Conservation (phyloP, 208 protist genomes). For the Trypanosoma boissoni region DNA sequence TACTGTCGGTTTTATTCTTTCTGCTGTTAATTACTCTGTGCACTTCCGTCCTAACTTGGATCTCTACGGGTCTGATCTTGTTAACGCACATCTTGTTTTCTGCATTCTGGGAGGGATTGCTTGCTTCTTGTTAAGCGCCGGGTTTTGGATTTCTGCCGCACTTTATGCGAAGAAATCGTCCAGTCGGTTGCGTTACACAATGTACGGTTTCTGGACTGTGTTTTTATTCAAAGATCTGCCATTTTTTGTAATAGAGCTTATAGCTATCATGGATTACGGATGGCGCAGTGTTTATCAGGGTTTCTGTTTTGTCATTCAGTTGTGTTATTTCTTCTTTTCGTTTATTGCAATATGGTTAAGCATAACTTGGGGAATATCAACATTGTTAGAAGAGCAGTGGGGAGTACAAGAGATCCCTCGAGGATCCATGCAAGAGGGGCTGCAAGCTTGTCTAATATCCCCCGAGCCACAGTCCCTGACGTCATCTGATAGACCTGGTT, state of each 20-base stretch:
- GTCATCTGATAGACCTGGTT: too few species aligned
- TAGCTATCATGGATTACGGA: conserved; percentile 31
- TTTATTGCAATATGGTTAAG: conserved; percentile 35
- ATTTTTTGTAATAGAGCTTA: conserved; percentile 42
- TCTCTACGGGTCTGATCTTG: conserved; percentile 26
- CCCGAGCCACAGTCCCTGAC: too few species aligned
- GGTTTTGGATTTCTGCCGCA: conserved; percentile 56
- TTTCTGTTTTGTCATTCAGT: conserved; percentile 44
- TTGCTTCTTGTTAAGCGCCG: conserved; percentile 46
- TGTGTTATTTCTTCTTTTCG: conserved; percentile 42
- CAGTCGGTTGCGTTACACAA: conserved; percentile 31
- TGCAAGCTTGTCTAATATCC: too few species aligned
- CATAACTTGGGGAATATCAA: conserved; percentile 44
- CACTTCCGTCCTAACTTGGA: conserved; percentile 38
- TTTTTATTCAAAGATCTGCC: conserved; percentile 56
- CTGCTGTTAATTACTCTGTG: conserved; percentile 37
- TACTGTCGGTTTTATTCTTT: conserved; percentile 31
- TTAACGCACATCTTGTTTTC: conserved; percentile 46
- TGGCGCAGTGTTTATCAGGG: conserved; percentile 36
- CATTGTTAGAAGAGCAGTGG: conserved; percentile 42
- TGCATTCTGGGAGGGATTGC: conserved; percentile 40
- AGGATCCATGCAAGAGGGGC: background rate
- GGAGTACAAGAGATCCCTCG: conserved; percentile 3
- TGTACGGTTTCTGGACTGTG: conserved; percentile 37
- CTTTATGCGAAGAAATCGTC: conserved; percentile 44